phyloP scores from a whole-genome alignment of 345 rosid genomes.

The Citrus sinensis region DNA sequence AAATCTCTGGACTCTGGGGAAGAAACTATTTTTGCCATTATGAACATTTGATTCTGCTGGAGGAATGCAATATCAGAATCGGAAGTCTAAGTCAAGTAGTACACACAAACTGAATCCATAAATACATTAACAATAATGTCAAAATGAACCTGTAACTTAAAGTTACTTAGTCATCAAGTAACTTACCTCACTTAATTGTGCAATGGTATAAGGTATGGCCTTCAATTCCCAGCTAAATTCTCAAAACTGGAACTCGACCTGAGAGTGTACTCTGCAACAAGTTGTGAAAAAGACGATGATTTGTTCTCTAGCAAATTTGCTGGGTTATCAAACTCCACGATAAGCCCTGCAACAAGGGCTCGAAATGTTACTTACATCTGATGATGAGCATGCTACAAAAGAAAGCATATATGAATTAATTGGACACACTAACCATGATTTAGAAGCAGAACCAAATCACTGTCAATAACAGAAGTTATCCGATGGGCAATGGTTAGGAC shows the following conservation, averaged over 20 bases:
- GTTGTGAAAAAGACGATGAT: conserved; percentile 66
- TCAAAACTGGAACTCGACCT: conserved; percentile 50
- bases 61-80: no score
- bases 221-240: background rate
- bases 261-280: conserved; percentile 63
- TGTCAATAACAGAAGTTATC: conserved; percentile 78
- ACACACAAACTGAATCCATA: no score
- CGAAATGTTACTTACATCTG: background rate
- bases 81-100: no score
- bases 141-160: background rate
- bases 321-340: conserved; percentile 68
- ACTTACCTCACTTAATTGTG: background rate
- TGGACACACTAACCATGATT: conserved; percentile 45
- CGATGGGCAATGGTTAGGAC: conserved; percentile 84
- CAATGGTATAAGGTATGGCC: background rate
- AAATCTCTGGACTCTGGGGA: no score
- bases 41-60: no score
- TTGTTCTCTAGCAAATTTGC: conserved; percentile 51
- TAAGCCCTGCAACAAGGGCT: conserved; percentile 40
- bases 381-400: background rate
- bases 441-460: conserved; percentile 77
- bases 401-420: background rate
- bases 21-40: no score
- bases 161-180: background rate
- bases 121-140: background rate